Conservation (phyloP, 208 protist genomes). For the Acanthamoeba culbertsoni region DNA sequence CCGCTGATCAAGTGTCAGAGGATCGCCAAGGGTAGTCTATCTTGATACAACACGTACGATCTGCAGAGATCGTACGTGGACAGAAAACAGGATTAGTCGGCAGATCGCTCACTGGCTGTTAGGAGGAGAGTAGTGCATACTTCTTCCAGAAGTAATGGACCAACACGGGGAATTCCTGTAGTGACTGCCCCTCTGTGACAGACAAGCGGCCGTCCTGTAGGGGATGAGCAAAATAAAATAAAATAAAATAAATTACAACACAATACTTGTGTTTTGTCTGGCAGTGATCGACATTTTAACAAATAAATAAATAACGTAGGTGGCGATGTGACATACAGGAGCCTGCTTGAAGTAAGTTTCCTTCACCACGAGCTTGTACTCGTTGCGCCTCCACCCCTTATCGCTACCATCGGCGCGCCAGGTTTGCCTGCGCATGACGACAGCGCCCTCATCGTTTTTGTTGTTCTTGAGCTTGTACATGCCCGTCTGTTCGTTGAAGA, state of each 20-base stretch:
- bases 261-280: too few relatives aligned
- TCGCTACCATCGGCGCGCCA: constrained; percentile 46
- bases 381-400: constrained; percentile 54
- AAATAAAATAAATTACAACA: not conserved
- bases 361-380: constrained; percentile 57
- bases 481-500: constrained; percentile 37
- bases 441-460: constrained; percentile 56
- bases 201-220: constrained; percentile 43
- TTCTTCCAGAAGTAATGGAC: constrained; percentile 63
- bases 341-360: constrained; percentile 62
- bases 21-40: too few relatives aligned
- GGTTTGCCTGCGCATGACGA: constrained; percentile 58
- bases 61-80: too few relatives aligned
- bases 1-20: too few relatives aligned
- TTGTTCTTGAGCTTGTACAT: constrained; percentile 66
- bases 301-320: not conserved
- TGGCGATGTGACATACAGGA: not conserved
- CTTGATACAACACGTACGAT: not conserved
- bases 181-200: constrained; percentile 38
- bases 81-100: too few relatives aligned
- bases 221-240: not conserved
- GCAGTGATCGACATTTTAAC: not conserved
- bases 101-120: too few relatives aligned
- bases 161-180: constrained; percentile 58
- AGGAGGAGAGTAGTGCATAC: not conserved